These are phyloP conservation scores for Chlamydomonas asymmetrica DNA, from an alignment of 139 green algal species.

Conservation along the genomic window DNA sequence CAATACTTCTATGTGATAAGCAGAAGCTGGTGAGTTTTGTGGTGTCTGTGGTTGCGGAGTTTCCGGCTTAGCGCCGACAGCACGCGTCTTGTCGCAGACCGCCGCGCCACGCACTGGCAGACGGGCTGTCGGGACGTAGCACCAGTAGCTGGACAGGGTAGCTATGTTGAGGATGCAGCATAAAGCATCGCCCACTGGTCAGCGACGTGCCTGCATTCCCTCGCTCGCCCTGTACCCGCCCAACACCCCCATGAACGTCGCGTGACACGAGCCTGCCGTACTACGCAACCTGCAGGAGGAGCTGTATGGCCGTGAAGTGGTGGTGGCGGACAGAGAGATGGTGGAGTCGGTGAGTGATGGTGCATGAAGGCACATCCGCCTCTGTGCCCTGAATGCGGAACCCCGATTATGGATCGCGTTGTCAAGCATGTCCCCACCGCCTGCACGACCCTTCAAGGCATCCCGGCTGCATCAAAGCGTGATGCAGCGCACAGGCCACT, in stretches of 20 bases:
- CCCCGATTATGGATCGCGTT: no score
- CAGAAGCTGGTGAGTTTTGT: conserved; percentile 70
- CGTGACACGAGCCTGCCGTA: neutral
- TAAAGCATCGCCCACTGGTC: neutral
- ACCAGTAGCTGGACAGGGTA: neutral
- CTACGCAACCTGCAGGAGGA: conserved; percentile 77
- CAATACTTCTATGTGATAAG: conserved; percentile 88
- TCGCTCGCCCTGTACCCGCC: neutral
- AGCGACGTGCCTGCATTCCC: neutral
- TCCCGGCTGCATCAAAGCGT: no score
- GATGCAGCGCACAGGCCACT: no score
- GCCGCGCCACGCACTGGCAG: neutral
- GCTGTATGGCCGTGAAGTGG: conserved; percentile 90
- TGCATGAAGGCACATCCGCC: neutral
- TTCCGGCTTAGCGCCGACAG: no score
- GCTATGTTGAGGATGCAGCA: neutral
- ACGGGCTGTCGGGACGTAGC: neutral
- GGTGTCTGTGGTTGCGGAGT: neutral
- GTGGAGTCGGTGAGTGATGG: conserved; percentile 78
- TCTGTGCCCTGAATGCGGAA: neutral
- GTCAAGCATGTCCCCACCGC: no score
- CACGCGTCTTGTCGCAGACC: neutral
- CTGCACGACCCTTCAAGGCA: no score
- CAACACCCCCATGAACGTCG: neutral
- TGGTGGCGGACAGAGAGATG: conserved; percentile 92